Evolutionary conservation across 768 basidiomycete species (phyloP), one percentile per base, ranked within the genome.

Genomic region (Trametes cubensis): DNA sequence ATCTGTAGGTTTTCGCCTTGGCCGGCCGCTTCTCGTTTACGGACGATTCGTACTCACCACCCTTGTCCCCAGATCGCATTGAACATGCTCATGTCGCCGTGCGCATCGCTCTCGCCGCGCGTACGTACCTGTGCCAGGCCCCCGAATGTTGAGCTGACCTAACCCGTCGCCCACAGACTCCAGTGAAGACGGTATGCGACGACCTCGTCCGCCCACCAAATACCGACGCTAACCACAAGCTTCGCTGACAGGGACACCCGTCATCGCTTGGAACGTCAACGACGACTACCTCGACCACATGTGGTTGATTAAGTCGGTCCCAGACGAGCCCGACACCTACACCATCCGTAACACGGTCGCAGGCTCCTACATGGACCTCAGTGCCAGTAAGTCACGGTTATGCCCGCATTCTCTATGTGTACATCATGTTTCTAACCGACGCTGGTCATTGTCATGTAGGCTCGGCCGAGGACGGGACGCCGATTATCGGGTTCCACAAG

Each of bases 241-340:
- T 6, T 21, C 13, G 5, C n/a, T 15, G 2, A 3, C 10, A 46
- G 45, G 45, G 7, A 46, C 45, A 6, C 45, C 21, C 6, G 21
- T 46, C 8, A 25, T 46, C 21, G 45, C 45, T 23, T 46, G 45
- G 45, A 25, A 11, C 10, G 45, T 46, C 45, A 20, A 23, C 14
- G 21, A 46, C 45, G 45, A 46, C 45, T 46, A 46, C 21, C 45
- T 46, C 45, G 45, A 46, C 45, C 45, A 46, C n/a, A 25, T 46
- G 45, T 46, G 45, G 45, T 23, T 46, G 20, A 46, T 46, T 21
- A 46, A 46, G 45, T 46, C 45, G 6, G 45, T 46, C 8, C 13
- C 18, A 6, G 45, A 21, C 45, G 45, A 46, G 45, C 8, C 45
- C 6, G 45, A 46, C 45, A 46, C 45, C 21, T 46, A 46, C 21